phyloP scores from a whole-genome alignment of 768 basidiomycete genomes.

The Pulveroboletus sp. region DNA sequence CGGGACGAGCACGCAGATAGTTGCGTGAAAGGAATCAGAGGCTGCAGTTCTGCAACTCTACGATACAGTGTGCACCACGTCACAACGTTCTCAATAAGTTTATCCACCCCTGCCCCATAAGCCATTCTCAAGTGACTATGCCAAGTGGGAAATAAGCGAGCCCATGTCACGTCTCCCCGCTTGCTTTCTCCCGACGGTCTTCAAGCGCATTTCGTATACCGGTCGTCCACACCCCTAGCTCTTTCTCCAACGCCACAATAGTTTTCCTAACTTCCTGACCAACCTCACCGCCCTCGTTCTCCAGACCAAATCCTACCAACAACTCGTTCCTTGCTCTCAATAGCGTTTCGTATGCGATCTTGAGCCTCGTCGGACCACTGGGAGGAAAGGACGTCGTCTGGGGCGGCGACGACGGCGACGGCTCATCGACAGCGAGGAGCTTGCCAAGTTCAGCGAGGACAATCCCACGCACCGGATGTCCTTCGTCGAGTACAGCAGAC shows the following conservation, averaged over 20 bases:
- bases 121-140: no score
- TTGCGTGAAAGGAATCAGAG: background rate
- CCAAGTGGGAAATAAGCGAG: background rate
- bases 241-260: constrained; percentile 62
- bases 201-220: constrained; percentile 54
- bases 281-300: constrained; percentile 66
- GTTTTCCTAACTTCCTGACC: constrained; percentile 58
- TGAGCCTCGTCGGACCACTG: constrained; percentile 57
- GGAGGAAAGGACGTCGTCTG: constrained; percentile 50
- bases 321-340: constrained; percentile 58
- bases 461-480: constrained; percentile 76
- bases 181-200: constrained; percentile 29
- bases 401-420: constrained; percentile 33
- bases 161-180: background rate
- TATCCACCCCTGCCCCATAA: no score
- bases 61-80: no score
- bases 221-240: constrained; percentile 64
- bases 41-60: background rate
- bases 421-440: constrained; percentile 75
- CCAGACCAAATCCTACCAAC: constrained; percentile 64
- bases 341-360: constrained; percentile 61
- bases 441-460: constrained; percentile 79
- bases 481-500: constrained; percentile 45
- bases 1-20: background rate
- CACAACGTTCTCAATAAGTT: background rate